Evolutionary conservation across 352 stramenopile genomes (phyloP).

Genomic region (Elongisporangium undulatum): DNA sequence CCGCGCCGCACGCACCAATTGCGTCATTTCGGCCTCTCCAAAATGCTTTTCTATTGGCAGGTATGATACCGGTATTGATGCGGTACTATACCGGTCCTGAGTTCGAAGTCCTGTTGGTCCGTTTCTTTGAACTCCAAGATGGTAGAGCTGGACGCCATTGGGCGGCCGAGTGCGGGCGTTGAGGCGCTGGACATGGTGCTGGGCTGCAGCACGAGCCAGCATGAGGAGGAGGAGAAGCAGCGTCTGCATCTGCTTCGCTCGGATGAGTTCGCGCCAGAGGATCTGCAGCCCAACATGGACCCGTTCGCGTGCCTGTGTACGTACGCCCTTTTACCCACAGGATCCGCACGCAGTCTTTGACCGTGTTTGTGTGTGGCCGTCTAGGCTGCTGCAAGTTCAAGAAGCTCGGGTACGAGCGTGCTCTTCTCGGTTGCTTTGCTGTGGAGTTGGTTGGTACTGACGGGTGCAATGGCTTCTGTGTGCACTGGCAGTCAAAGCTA

Average conservation of each 20-base stretch:
- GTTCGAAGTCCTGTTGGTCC: background rate
- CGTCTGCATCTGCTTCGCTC: background rate
- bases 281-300: slow-evolving; percentile 29
- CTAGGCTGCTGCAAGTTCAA: slow-evolving; percentile 46
- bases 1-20: background rate
- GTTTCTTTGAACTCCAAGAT: background rate
- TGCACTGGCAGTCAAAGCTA: slow-evolving; percentile 12
- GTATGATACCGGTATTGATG: background rate
- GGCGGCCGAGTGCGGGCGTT: background rate
- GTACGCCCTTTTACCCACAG: slow-evolving; percentile 1
- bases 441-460: background rate
- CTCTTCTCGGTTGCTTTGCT: background rate
- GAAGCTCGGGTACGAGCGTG: slow-evolving; percentile 26
- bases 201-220: background rate
- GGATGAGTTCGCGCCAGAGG: background rate
- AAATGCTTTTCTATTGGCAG: background rate
- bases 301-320: slow-evolving; percentile 48
- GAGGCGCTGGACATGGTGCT: background rate
- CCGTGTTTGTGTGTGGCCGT: slow-evolving; percentile 1
- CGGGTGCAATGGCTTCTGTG: background rate
- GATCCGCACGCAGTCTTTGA: background rate
- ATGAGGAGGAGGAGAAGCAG: background rate
- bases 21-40: background rate
- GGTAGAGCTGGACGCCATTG: background rate
- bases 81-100: background rate